Percentiles rank a stretch among this genome's conserved stretches.
phyloP scores from a whole-genome alignment of 2,329 filamentous ascomycete species.

The Penicillium nordicum region DNA sequence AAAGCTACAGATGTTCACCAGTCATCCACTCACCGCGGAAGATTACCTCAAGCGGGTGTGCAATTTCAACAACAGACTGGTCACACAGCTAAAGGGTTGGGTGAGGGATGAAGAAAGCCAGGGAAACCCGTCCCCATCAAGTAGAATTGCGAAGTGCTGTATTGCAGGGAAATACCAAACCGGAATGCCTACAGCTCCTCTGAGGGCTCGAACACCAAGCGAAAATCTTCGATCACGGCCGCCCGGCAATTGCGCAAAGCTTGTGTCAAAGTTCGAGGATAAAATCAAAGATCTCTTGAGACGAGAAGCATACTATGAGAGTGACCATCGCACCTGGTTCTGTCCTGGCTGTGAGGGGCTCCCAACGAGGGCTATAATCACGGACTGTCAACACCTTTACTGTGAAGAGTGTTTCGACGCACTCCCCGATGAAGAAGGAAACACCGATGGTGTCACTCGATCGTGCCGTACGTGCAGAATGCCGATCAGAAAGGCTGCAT shows the following conservation, averaged over 20 bases:
- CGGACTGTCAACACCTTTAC: not conserved
- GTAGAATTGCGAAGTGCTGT: not conserved
- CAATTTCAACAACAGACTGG: not conserved
- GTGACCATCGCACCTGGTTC: not conserved
- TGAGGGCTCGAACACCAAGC: not conserved
- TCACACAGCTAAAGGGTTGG: not conserved
- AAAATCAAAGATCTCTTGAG: not conserved
- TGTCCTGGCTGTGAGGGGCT: not conserved
- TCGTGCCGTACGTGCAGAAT: rapidly evolving
- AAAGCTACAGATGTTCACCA: not conserved
- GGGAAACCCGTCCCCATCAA: not conserved
- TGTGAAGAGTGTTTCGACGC: not conserved
- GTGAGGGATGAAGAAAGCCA: not conserved
- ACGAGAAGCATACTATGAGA: not conserved
- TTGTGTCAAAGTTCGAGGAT: not conserved
- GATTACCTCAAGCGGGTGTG: conserved; percentile 1
- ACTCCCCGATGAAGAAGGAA: not conserved
- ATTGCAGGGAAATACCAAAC: not conserved
- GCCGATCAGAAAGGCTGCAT: not conserved
- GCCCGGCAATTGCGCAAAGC: not conserved
- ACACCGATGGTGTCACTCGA: not conserved
- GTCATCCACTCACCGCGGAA: not conserved
- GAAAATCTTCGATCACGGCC: not conserved
- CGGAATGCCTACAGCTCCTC: not conserved
- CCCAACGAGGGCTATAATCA: not conserved